A percentile compares a stretch with the other conserved stretches of the same genome.
These are phyloP conservation scores for Rhizoctonia solani DNA, from an alignment of 1,284 basidiomycete genomes.

Conservation along the genomic window DNA sequence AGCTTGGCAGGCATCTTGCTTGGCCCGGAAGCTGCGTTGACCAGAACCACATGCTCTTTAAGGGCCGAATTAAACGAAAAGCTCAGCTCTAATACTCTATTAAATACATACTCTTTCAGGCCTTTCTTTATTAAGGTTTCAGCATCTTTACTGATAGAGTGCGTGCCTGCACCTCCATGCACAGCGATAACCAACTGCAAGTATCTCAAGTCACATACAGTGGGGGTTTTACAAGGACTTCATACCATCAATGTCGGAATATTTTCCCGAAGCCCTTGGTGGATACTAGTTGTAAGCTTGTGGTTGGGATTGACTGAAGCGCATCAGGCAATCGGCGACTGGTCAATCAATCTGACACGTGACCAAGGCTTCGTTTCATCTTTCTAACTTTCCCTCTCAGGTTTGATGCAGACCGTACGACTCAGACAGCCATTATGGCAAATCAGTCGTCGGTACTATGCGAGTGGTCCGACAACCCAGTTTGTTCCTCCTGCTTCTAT, in stretches of 20 bases:
- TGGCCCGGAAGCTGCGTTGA: conserved; percentile 41
- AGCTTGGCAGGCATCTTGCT: conserved; percentile 48
- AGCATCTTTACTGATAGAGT: conserved; percentile 46
- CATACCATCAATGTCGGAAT: too few relatives aligned
- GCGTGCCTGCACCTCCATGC: conserved; percentile 70
- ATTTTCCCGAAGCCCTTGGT: conserved; percentile 1
- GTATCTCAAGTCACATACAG: neutral
- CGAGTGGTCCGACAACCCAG: conserved; percentile 3
- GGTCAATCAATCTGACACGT: neutral
- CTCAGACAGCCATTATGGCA: conserved; percentile 5
- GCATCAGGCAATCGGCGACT: neutral
- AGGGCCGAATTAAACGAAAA: neutral
- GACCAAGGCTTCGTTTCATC: neutral
- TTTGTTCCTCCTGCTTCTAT: conserved; percentile 28
- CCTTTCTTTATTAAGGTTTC: conserved; percentile 58
- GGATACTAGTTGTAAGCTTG: too few relatives aligned
- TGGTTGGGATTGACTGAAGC: neutral
- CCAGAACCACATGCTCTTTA: conserved; percentile 55
- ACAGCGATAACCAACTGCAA: conserved; percentile 45
- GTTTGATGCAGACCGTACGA: conserved; percentile 11
- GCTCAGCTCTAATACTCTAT: neutral
- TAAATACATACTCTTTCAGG: conserved; percentile 54
- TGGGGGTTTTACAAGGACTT: too few relatives aligned
- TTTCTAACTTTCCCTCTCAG: conserved; percentile 5
- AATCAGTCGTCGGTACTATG: conserved; percentile 3